Percentiles rank a stretch among this genome's conserved stretches.
phyloP scores from a whole-genome alignment of 169 alveolate genomes.

The Plasmodium berghei region DNA sequence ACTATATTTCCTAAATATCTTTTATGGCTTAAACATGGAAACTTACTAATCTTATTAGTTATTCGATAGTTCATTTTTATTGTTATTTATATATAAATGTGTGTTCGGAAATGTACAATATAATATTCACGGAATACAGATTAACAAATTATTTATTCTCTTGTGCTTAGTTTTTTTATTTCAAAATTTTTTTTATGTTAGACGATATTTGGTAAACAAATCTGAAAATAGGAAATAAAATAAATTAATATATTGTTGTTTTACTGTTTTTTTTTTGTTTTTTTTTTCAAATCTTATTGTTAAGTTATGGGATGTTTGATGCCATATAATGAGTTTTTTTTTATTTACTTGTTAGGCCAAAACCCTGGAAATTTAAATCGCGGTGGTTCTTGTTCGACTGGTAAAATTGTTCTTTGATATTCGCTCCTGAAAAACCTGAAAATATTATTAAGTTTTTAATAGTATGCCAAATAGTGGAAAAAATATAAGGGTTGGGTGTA shows the following conservation, averaged over 20 bases:
- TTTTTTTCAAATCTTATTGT: background rate
- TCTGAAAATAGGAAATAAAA: conserved; percentile 12
- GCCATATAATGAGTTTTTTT: background rate
- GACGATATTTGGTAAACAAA: conserved; percentile 61
- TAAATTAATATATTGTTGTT: background rate
- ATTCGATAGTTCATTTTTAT: background rate
- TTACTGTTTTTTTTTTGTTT: background rate
- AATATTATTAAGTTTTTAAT: background rate
- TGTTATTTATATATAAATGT: background rate
- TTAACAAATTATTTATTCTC: background rate
- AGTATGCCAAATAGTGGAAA: no score
- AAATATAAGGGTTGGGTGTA: no score
- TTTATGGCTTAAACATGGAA: conserved; percentile 9
- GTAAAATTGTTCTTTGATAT: conserved; percentile 50
- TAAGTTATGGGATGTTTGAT: background rate
- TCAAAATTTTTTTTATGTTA: conserved; percentile 43
- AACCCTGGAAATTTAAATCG: conserved; percentile 81
- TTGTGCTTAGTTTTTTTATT: conserved; percentile 15
- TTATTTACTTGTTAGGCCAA: conserved; percentile 81
- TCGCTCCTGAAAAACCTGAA: conserved; percentile 47
- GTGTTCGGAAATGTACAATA: background rate
- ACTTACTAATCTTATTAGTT: background rate
- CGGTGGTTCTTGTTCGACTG: conserved; percentile 41
- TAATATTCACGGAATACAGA: background rate
- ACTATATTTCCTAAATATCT: conserved; percentile 56